Conservation (phyloP, 331 rosid genomes). For the Acacia concinna region DNA sequence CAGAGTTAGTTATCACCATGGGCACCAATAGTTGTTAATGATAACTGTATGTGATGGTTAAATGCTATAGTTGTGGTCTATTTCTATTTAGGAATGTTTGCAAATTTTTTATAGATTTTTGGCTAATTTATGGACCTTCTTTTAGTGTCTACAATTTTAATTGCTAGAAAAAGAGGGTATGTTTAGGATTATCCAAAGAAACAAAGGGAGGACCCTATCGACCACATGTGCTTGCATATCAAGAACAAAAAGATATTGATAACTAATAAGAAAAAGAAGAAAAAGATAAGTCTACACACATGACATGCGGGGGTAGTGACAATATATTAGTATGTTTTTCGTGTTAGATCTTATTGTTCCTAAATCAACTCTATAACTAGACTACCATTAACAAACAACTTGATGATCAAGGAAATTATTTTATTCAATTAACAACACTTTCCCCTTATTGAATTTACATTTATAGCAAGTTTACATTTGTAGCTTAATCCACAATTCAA, state of each 20-base stretch:
- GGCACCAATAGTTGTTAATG: no score
- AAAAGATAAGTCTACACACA: slow-evolving; percentile 48
- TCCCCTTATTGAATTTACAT: neutral
- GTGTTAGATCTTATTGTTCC: slow-evolving; percentile 38
- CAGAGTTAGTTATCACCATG: no score
- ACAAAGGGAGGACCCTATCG: slow-evolving; percentile 30
- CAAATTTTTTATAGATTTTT: no score
- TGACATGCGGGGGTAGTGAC: slow-evolving; percentile 39
- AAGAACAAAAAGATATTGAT: slow-evolving; percentile 33
- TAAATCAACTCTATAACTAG: neutral
- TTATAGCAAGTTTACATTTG: neutral
- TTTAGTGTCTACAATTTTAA: no score
- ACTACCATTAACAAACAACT: neutral
- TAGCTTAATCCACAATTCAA: neutral
- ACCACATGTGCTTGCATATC: slow-evolving; percentile 32
- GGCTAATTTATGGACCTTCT: no score
- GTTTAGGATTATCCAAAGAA: slow-evolving; percentile 37
- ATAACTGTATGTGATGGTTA: no score
- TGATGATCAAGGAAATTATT: neutral
- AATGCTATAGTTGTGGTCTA: no score
- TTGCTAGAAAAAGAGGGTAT: slow-evolving; percentile 36
- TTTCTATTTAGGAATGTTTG: no score
- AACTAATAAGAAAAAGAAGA: slow-evolving; percentile 21
- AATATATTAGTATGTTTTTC: slow-evolving; percentile 31
- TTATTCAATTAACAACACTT: neutral